These are phyloP conservation scores for Komagataella kurtzmanii DNA, from an alignment of 805 yeast genomes.

Conservation along the genomic window DNA sequence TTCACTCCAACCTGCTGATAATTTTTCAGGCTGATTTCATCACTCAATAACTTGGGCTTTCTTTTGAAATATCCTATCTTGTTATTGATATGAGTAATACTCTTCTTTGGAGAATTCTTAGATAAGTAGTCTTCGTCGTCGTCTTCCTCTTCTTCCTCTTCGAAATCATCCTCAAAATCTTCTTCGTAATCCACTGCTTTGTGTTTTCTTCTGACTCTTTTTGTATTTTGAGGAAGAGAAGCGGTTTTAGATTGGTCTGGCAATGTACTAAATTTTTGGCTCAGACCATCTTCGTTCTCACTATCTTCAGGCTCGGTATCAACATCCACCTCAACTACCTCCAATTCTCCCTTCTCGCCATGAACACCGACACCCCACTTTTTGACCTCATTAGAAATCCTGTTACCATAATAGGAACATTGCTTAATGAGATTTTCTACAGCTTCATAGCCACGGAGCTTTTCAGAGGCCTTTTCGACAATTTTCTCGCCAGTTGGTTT, in stretches of 20 bases:
- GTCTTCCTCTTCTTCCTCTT: conserved; percentile 8
- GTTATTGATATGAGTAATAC: conserved; percentile 4
- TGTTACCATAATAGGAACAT: conserved; percentile 67
- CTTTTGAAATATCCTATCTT: conserved; percentile 37
- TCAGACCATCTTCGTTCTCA: neutral
- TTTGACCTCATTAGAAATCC: conserved; percentile 57
- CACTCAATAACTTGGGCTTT: conserved; percentile 58
- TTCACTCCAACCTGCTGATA: conserved; percentile 97
- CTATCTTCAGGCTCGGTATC: conserved; percentile 16
- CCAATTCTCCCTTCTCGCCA: conserved; percentile 52
- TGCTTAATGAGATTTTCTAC: conserved; percentile 82
- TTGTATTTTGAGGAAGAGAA: neutral
- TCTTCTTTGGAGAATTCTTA: neutral
- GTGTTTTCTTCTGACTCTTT: neutral
- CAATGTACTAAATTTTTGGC: neutral
- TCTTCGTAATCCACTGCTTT: conserved; percentile 4
- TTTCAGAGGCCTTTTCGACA: conserved; percentile 53
- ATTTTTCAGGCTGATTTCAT: conserved; percentile 57
- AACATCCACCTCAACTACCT: conserved; percentile 37
- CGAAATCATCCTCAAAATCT: conserved; percentile 17
- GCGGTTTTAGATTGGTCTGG: neutral
- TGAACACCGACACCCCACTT: conserved; percentile 82
- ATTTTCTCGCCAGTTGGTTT: conserved; percentile 62
- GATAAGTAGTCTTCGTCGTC: conserved; percentile 11
- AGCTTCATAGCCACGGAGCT: conserved; percentile 82